Evolutionary conservation across 23 red algal genomes (phyloP), one percentile per base, ranked within the genome.

Genomic region (Gracilariopsis chorda): DNA sequence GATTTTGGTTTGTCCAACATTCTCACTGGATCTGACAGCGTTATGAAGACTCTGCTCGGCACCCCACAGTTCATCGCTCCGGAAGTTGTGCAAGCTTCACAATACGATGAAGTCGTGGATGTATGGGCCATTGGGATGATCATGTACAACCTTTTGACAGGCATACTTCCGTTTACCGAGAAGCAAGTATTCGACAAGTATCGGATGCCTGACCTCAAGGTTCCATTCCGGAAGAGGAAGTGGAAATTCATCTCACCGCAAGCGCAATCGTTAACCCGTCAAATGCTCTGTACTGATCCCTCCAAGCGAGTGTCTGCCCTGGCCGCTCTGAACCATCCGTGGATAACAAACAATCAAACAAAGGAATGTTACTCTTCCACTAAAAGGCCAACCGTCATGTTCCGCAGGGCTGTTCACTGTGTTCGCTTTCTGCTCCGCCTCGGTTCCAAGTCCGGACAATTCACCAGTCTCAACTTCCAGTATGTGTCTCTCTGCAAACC

Each of bases 121-220:
- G 70, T 87, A 62, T 97, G 95, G 95, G 89, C 88, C 20, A 60
- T 65, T 70, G 95, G 95, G 46, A 87, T 97, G 27, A 58, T 97
- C 10, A 25, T 97, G n/a, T 97, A 93, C 75, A 97, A 92, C 43
- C 83, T 97, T 70, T 67, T 97, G 11, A 88, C 70, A 5, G 95
- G 95, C 72, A 97, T 90, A 42, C 91, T 97, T 90, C 95, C 95
- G 16, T 97, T 97, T 91, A 94, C 80, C 61, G 95, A 87, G 7
- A 45, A 61, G 16, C 60, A 83, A 52, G 95, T 92, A 45, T 28
- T 47, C 52, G 90, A 87, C 25, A 84, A 77, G 43, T 55, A 94
- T 48, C 58, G 65, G 41, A 75, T 37, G 13, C 83, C 83, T 14
- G 62, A 86, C 21, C 94, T 80, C 51, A 78, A 56, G 5, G 82